phyloP scores from a whole-genome alignment of 1,139 yeast species.

The Hemisphaericaspora xylofermentans region DNA sequence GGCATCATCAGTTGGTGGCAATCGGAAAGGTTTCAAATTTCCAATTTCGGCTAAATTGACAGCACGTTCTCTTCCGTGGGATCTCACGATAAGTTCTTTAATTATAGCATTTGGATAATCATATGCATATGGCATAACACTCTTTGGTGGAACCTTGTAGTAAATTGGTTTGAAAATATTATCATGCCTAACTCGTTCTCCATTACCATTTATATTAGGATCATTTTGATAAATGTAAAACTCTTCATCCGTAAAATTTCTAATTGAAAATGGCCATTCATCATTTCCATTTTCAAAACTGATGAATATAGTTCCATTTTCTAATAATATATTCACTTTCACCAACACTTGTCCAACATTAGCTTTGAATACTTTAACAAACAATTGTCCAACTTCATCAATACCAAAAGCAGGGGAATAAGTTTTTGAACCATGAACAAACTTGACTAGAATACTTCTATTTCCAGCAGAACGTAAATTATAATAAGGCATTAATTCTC shows the following conservation, averaged over 20 bases:
- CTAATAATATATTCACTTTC: constrained; percentile 72
- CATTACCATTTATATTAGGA: constrained; percentile 75
- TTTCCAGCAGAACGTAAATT: constrained; percentile 48
- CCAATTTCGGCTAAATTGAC: constrained; percentile 93
- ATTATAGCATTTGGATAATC: constrained; percentile 90
- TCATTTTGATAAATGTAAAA: constrained; percentile 84
- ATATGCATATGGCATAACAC: constrained; percentile 99
- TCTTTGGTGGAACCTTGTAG: constrained; percentile 79
- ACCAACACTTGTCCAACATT: constrained; percentile 67
- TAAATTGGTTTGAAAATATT: constrained; percentile 67
- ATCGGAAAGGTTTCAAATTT: constrained; percentile 78
- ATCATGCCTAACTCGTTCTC: constrained; percentile 52
- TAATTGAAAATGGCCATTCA: constrained; percentile 89
- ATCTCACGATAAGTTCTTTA: constrained; percentile 73
- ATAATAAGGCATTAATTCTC: constrained; percentile 62
- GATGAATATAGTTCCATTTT: constrained; percentile 77
- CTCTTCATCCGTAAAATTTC: constrained; percentile 85
- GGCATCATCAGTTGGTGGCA: constrained; percentile 50
- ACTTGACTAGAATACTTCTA: constrained; percentile 60
- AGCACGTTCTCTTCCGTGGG: constrained; percentile 73
- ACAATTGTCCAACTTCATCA: constrained; percentile 80
- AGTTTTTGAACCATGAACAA: constrained; percentile 50
- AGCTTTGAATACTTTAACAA: constrained; percentile 64
- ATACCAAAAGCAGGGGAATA: constrained; percentile 92
- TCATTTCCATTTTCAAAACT: constrained; percentile 71